These are phyloP conservation scores for Jamesozyma lodderae DNA, from an alignment of 805 yeast genomes.

Conservation along the genomic window DNA sequence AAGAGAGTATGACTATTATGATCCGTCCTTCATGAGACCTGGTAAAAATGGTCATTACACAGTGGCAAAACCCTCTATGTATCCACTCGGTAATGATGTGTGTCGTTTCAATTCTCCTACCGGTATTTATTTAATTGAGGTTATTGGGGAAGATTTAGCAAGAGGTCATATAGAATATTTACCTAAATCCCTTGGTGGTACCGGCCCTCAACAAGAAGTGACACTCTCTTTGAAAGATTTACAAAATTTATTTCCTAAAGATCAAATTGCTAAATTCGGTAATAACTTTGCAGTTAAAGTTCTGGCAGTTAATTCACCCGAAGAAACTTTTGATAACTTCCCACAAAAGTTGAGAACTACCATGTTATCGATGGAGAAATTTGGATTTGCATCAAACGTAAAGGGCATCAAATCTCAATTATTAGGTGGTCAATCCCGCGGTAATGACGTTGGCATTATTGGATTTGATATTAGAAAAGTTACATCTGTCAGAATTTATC, in stretches of 20 bases:
- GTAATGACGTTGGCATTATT: slow-evolving; percentile 24
- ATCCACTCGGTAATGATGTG: slow-evolving; percentile 38
- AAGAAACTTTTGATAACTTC: slow-evolving; percentile 44
- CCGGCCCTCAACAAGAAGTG: slow-evolving; percentile 49
- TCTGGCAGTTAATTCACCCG: slow-evolving; percentile 53
- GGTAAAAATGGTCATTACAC: slow-evolving; percentile 27
- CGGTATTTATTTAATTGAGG: slow-evolving; percentile 71
- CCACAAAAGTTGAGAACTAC: slow-evolving; percentile 15
- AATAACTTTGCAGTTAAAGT: slow-evolving; percentile 38
- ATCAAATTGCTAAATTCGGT: slow-evolving; percentile 24
- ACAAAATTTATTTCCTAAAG: slow-evolving; percentile 27
- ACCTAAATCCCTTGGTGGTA: slow-evolving; percentile 49
- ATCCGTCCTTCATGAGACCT: slow-evolving; percentile 33
- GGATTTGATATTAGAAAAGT: slow-evolving; percentile 29
- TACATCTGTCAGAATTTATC: slow-evolving; percentile 51
- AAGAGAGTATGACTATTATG: slow-evolving; percentile 53
- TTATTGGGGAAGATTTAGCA: slow-evolving; percentile 46
- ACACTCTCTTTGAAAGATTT: slow-evolving; percentile 42
- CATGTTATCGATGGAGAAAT: slow-evolving; percentile 20
- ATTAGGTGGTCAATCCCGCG: slow-evolving; percentile 22
- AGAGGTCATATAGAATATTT: slow-evolving; percentile 51
- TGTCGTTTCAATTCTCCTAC: slow-evolving; percentile 43
- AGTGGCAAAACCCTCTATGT: slow-evolving; percentile 33
- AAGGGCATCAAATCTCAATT: slow-evolving; percentile 25
- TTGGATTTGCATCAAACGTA: slow-evolving; percentile 18